Evolutionary conservation across 768 basidiomycete genomes (phyloP).

Genomic region (Tricholoma hemisulphureum): DNA sequence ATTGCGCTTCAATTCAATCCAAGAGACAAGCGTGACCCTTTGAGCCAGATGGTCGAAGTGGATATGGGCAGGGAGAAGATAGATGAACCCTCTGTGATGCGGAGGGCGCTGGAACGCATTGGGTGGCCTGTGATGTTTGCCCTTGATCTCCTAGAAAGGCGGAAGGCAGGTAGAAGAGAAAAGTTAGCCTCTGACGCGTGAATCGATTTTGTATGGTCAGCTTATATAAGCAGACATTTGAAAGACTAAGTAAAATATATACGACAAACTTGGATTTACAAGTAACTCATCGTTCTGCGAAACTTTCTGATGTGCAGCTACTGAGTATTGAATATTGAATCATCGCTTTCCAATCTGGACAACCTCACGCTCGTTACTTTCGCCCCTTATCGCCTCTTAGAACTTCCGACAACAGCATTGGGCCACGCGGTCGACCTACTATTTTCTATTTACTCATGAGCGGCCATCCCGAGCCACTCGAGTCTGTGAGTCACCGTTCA

Average conservation of each 20-base stretch:
- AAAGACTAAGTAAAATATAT: too few species aligned
- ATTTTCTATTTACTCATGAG: slow-evolving; percentile 7
- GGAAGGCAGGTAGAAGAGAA: not conserved
- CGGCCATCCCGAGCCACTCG: slow-evolving; percentile 14
- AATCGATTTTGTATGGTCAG: too few species aligned
- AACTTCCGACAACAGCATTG: not conserved
- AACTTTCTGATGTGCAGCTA: too few species aligned
- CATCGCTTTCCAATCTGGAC: too few species aligned
- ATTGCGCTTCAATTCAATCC: slow-evolving; percentile 43
- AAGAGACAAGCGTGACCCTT: not conserved
- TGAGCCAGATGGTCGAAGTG: not conserved
- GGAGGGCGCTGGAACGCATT: slow-evolving; percentile 11
- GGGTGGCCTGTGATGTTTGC: slow-evolving; percentile 15
- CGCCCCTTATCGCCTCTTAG: not conserved
- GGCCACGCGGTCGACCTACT: too few species aligned
- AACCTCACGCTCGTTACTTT: not conserved
- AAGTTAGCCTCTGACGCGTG: not conserved
- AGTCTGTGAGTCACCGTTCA: slow-evolving; percentile 7
- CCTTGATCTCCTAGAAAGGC: not conserved
- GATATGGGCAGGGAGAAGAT: not conserved
- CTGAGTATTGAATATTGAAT: too few species aligned
- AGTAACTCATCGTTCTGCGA: too few species aligned
- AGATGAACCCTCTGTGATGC: slow-evolving; percentile 5
- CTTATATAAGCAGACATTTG: too few species aligned
- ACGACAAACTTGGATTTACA: too few species aligned